Conservation (phyloP, 768 basidiomycete species). For the Tylopilus subfusipes region DNA sequence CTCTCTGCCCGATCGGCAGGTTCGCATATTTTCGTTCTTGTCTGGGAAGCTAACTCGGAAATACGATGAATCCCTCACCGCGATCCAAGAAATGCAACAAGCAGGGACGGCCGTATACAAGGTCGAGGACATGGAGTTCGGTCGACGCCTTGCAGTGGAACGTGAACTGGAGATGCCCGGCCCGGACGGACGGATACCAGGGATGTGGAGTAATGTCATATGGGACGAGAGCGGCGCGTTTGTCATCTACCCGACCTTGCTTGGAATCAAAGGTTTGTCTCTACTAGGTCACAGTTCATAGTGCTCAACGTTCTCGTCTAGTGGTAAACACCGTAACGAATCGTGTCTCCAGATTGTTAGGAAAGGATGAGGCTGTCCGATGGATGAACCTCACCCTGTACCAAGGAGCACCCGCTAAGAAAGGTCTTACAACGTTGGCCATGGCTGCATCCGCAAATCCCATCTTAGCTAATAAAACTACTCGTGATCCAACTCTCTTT, state of each 20-base stretch:
- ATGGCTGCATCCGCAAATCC: slow-evolving; percentile 98
- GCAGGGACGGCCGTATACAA: slow-evolving; percentile 89
- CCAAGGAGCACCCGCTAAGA: slow-evolving; percentile 91
- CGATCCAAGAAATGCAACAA: slow-evolving; percentile 98
- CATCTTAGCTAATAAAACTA: slow-evolving; percentile 79
- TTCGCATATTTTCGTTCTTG: slow-evolving; percentile 90
- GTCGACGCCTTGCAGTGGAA: slow-evolving; percentile 90
- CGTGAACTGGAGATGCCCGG: slow-evolving; percentile 84
- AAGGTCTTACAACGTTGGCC: slow-evolving; percentile 79
- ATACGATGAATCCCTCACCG: slow-evolving; percentile 91
- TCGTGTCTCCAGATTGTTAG: slow-evolving; percentile 80
- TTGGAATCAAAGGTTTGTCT: slow-evolving; percentile 87
- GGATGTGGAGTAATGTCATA: slow-evolving; percentile 82
- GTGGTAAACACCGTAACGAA: slow-evolving; percentile 96
- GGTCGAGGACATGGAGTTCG: slow-evolving; percentile 99
- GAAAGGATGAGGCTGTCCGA: slow-evolving; percentile 91
- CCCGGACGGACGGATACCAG: slow-evolving; percentile 67
- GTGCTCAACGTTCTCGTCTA: slow-evolving; percentile 27
- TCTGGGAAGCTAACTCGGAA: slow-evolving; percentile 85
- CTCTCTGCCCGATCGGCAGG: slow-evolving; percentile 89
- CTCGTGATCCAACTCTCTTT: slow-evolving; percentile 87
- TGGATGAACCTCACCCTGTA: slow-evolving; percentile 88
- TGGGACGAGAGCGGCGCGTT: slow-evolving; percentile 99
- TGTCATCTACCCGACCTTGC: slow-evolving; percentile 85
- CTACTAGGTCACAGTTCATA: not conserved